These are phyloP conservation scores for Aquilaria malaccensis DNA, from an alignment of 345 rosid species.

Conservation along the genomic window DNA sequence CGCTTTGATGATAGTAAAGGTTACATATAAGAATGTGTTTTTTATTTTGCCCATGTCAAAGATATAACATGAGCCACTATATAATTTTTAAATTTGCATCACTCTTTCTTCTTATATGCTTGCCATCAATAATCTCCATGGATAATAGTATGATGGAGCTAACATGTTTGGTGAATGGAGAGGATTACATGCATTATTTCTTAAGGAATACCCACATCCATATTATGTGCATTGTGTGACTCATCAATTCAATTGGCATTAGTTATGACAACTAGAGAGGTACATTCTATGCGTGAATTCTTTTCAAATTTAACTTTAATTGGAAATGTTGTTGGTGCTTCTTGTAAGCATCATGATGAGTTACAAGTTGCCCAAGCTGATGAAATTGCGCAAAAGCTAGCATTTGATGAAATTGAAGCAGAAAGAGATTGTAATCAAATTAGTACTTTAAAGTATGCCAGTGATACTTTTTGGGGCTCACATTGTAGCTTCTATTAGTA, in stretches of 20 bases:
- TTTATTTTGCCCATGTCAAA: too few species aligned
- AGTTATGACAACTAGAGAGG: not conserved
- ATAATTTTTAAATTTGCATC: too few species aligned
- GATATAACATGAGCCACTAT: too few species aligned
- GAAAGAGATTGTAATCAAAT: not conserved
- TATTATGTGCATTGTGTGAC: not conserved
- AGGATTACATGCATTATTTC: not conserved
- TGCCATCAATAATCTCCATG: not conserved
- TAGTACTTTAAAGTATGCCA: not conserved
- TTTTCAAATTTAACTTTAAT: not conserved
- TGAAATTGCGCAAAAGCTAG: too few species aligned
- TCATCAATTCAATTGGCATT: not conserved
- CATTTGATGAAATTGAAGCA: too few species aligned
- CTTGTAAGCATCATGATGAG: too few species aligned
- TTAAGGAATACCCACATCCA: not conserved
- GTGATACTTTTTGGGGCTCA: not conserved
- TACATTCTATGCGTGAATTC: not conserved
- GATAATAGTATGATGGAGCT: not conserved
- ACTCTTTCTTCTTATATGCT: too few species aligned
- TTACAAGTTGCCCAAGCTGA: too few species aligned
- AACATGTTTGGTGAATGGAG: not conserved
- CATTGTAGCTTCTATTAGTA: too few species aligned
- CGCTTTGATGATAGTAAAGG: too few species aligned
- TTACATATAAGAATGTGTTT: too few species aligned
- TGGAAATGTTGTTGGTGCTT: not conserved